Conservation (phyloP, 2,329 filamentous ascomycete species). For the Epichloe uncinata region DNA sequence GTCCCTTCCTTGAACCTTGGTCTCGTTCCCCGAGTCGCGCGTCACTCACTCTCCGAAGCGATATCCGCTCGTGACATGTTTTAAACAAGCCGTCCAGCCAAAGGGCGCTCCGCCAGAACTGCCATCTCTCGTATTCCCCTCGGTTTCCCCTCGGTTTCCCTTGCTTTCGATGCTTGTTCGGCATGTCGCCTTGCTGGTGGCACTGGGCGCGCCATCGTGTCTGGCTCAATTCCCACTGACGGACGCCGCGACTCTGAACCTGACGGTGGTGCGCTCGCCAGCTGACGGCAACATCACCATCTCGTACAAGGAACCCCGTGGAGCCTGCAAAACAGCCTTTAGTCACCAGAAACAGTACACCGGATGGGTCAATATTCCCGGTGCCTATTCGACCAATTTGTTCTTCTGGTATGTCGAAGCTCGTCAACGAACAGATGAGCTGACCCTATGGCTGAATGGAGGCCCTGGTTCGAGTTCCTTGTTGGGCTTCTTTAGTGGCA, state of each 20-base stretch:
- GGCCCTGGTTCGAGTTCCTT: conserved; percentile 53
- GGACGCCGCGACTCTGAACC: conserved; percentile 21
- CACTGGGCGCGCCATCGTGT: conserved; percentile 5
- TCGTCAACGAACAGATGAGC: conserved; percentile 26
- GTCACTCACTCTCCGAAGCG: background rate
- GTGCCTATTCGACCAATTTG: conserved; percentile 35
- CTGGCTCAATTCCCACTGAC: conserved; percentile 22
- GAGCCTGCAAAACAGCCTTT: conserved; percentile 53
- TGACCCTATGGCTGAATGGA: conserved; percentile 53
- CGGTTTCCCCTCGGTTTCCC: background rate
- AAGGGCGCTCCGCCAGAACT: background rate
- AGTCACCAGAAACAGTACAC: conserved; percentile 53
- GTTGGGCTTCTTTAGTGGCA: conserved; percentile 49
- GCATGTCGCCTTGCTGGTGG: conserved; percentile 9
- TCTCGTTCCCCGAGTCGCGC: background rate
- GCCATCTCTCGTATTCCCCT: background rate
- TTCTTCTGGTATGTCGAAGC: conserved; percentile 39
- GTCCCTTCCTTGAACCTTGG: too few relatives aligned
- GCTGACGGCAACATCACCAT: conserved; percentile 51
- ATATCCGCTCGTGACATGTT: conserved; percentile 2
- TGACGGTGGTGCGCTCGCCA: conserved; percentile 47
- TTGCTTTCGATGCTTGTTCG: conserved; percentile 6
- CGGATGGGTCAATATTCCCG: conserved; percentile 54
- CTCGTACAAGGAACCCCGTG: conserved; percentile 48
- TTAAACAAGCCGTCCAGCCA: background rate